Percentiles rank a stretch among this genome's conserved stretches.
phyloP scores from a whole-genome alignment of 106 monocot species.

The Dendrobium nobile region DNA sequence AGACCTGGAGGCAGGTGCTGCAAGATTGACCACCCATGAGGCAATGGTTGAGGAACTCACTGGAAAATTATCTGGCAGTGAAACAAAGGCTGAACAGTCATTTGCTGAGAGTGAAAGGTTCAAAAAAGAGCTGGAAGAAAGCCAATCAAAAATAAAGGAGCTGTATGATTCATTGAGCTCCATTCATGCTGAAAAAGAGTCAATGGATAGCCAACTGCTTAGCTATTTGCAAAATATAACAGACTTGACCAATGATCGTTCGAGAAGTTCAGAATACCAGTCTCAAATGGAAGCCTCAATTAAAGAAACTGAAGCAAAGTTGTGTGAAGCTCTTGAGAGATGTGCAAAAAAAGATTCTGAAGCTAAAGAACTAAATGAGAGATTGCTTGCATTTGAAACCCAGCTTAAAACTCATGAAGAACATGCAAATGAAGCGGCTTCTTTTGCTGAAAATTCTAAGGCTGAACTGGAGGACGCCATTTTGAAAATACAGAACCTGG shows the following conservation, averaged over 20 bases:
- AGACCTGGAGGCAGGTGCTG: slow-evolving; percentile 51
- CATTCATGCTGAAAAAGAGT: slow-evolving; percentile 52
- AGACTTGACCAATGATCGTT: slow-evolving; percentile 45
- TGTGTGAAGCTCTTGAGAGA: slow-evolving; percentile 51
- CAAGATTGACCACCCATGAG: slow-evolving; percentile 21
- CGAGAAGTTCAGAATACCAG: slow-evolving; percentile 52
- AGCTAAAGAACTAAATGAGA: slow-evolving; percentile 37
- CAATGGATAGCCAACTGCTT: slow-evolving; percentile 37
- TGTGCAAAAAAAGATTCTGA: slow-evolving; percentile 46
- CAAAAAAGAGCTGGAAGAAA: slow-evolving; percentile 49
- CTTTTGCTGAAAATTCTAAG: slow-evolving; percentile 32
- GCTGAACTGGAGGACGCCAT: slow-evolving; percentile 49
- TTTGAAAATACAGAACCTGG: slow-evolving; percentile 31
- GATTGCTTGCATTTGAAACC: slow-evolving; percentile 42
- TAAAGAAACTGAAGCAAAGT: slow-evolving; percentile 45
- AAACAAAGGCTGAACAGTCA: slow-evolving; percentile 29
- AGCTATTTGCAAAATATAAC: slow-evolving; percentile 39
- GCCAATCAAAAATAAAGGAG: slow-evolving; percentile 38
- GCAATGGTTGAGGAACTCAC: slow-evolving; percentile 41
- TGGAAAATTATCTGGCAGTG: slow-evolving; percentile 28
- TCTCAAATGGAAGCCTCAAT: slow-evolving; percentile 45
- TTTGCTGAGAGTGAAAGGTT: slow-evolving; percentile 45
- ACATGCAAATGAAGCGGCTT: slow-evolving; percentile 28
- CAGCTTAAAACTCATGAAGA: slow-evolving; percentile 46
- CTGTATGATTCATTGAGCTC: slow-evolving; percentile 37